phyloP scores from a whole-genome alignment of 352 stramenopile species.

The Thalassiosira exigua region DNA sequence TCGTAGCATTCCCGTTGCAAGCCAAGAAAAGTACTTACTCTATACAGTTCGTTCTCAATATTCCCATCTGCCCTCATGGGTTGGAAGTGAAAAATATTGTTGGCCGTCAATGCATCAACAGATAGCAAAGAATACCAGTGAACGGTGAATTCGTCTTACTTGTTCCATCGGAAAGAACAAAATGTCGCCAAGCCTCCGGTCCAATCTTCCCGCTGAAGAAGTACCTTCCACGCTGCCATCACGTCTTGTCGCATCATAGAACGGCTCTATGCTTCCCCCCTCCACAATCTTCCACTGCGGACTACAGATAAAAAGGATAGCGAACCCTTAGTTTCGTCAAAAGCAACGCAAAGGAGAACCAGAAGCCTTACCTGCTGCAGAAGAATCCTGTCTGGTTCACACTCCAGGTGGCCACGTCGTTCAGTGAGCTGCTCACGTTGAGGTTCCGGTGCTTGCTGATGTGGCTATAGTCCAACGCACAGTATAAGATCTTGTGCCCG shows the following conservation, averaged over 20 bases:
- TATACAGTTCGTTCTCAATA: slow-evolving; percentile 99
- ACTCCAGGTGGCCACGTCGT: slow-evolving; percentile 94
- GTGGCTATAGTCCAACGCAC: slow-evolving; percentile 95
- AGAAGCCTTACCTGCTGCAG: too few species aligned
- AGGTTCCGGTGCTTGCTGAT: slow-evolving; percentile 93
- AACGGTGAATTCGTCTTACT: too few species aligned
- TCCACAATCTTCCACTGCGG: slow-evolving; percentile 84
- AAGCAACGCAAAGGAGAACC: too few species aligned
- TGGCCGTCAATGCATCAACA: too few species aligned
- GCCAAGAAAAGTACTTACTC: slow-evolving; percentile 90
- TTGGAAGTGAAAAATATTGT: too few species aligned
- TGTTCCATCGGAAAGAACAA: slow-evolving; percentile 91
- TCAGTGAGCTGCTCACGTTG: slow-evolving; percentile 91
- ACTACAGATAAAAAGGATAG: too few species aligned
- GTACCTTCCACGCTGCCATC: slow-evolving; percentile 64
- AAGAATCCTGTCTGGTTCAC: slow-evolving; percentile 98
- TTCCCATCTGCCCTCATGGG: too few species aligned
- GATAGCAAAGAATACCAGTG: too few species aligned
- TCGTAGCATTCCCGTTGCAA: too few species aligned
- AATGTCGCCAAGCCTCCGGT: slow-evolving; percentile 74
- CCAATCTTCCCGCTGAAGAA: slow-evolving; percentile 56
- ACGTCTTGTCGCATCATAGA: slow-evolving; percentile 68
- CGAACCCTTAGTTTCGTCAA: too few species aligned
- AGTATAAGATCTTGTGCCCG: slow-evolving; percentile 94
- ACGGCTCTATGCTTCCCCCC: slow-evolving; percentile 71